phyloP scores from a whole-genome alignment of 148 eudicot genomes.

The Polygonum aviculare region DNA sequence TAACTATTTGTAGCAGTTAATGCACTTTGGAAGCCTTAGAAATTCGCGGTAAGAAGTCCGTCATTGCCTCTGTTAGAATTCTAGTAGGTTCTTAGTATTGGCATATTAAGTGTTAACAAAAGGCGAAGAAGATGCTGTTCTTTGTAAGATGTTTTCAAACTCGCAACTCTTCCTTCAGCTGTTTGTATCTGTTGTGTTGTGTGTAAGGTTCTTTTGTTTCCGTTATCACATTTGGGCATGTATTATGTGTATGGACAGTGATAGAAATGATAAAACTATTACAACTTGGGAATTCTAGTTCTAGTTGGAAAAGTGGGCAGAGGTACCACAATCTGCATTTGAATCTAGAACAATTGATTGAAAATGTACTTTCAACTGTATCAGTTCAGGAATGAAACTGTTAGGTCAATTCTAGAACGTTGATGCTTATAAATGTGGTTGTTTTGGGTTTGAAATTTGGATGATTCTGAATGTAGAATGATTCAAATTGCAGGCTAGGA shows the following conservation, averaged over 20 bases:
- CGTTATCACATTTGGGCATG: background rate
- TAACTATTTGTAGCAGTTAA: background rate
- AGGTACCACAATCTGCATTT: background rate
- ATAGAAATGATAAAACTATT: background rate
- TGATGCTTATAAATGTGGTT: no score
- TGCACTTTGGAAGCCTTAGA: background rate
- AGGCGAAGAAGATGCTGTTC: background rate
- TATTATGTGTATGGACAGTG: background rate
- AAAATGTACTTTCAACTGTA: background rate
- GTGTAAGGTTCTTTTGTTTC: background rate
- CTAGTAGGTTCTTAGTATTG: background rate
- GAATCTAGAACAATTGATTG: background rate
- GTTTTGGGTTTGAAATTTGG: background rate
- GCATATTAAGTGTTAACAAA: background rate
- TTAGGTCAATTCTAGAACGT: background rate
- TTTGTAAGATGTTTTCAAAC: background rate
- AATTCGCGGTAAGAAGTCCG: background rate
- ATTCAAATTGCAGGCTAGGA: background rate
- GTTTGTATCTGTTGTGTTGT: background rate
- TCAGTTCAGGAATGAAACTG: background rate
- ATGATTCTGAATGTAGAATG: background rate
- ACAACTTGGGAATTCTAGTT: background rate
- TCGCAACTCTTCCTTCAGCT: background rate
- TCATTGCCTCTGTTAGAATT: background rate
- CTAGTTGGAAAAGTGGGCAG: no score